Evolutionary conservation across 1,139 yeast species (phyloP), one percentile per base, ranked within the genome.

Genomic region (Suhomyces chickasaworum): DNA sequence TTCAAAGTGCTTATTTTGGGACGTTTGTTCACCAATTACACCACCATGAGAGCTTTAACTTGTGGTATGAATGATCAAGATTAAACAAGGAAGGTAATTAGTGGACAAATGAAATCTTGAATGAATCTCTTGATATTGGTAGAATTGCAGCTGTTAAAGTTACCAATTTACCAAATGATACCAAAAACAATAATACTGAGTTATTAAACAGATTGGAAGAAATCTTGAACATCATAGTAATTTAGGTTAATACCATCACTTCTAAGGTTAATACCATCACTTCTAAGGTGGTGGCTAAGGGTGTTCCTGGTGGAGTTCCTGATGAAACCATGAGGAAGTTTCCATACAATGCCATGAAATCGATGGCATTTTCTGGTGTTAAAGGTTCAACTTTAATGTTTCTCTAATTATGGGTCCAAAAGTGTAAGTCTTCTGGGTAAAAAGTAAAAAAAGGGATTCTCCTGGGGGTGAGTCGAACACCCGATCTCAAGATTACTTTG

Each of bases 51-150:
- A 47, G 99, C 97, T 2, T 88, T 95, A 63, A 93, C 99, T 8
- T 95, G 99, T 83, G 99, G 99, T 79, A 95, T 95, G 99, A 99
- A 95, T 65, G 99, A 95, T 71, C 95, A 66, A 83, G 97, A 65
- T 79, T 95, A 57, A 93, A 98, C 20, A 81, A 70, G 6, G 96
- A 89, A 58, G 99, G 99, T 64, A 91, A 95, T 65, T 64, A 75
- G 49, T 86, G 96, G 95, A 84, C 99, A 76, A 72, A 73, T 17
- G 95, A 89, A 44, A 87, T 93, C 52, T 77, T 95, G 65, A 73
- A 80, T 55, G 83, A 84, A 54, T 84, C 96, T 18, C 80, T 78
- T 46, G 95, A 87, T 59, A 84, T 83, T 50, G 99, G 99, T 61
- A 80, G 95, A 66, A 78, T 79, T 56, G 97, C 98, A 29, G 99